These are phyloP conservation scores for Paracorniculantispora psalliotae DNA, from an alignment of 2,329 filamentous ascomycete species.

Conservation along the genomic window DNA sequence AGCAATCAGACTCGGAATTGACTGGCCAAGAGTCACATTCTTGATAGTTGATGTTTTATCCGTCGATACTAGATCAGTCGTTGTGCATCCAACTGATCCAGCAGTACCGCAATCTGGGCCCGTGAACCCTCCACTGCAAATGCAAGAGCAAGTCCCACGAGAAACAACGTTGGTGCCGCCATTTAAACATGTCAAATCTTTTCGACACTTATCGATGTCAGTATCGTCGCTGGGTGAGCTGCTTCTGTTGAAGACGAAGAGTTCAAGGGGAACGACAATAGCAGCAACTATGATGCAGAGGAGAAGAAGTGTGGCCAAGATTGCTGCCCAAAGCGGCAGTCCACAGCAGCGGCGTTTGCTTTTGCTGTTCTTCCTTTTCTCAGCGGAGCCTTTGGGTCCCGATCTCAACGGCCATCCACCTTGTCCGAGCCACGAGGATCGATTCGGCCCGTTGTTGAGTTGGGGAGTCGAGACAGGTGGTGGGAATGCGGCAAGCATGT, in stretches of 20 bases:
- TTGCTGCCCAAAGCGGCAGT: constrained; percentile 72
- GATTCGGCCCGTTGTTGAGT: constrained; percentile 35
- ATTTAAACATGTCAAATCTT: constrained; percentile 65
- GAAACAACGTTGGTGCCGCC: constrained; percentile 72
- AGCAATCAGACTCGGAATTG: constrained; percentile 69
- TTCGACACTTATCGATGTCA: constrained; percentile 50
- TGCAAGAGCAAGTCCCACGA: constrained; percentile 69
- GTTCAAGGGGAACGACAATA: constrained; percentile 69
- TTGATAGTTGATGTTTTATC: constrained; percentile 35
- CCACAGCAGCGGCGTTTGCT: constrained; percentile 69
- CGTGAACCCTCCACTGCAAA: constrained; percentile 86
- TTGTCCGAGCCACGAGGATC: constrained; percentile 39
- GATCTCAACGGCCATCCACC: constrained; percentile 15
- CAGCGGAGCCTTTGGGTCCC: background rate
- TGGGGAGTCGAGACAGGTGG: constrained; percentile 50
- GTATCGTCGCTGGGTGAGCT: constrained; percentile 32
- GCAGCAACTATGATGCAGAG: constrained; percentile 74
- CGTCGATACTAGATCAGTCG: constrained; percentile 39
- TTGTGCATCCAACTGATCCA: constrained; percentile 48
- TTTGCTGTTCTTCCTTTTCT: constrained; percentile 26
- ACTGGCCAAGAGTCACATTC: constrained; percentile 76
- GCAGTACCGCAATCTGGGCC: constrained; percentile 46
- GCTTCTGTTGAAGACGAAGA: constrained; percentile 54
- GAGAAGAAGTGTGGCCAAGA: constrained; percentile 59
- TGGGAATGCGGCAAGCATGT: constrained; percentile 62